A percentile compares a stretch with the other conserved stretches of the same genome.
Evolutionary conservation across 163 green algal species (phyloP).

Genomic region (Prototheca cutis): DNA sequence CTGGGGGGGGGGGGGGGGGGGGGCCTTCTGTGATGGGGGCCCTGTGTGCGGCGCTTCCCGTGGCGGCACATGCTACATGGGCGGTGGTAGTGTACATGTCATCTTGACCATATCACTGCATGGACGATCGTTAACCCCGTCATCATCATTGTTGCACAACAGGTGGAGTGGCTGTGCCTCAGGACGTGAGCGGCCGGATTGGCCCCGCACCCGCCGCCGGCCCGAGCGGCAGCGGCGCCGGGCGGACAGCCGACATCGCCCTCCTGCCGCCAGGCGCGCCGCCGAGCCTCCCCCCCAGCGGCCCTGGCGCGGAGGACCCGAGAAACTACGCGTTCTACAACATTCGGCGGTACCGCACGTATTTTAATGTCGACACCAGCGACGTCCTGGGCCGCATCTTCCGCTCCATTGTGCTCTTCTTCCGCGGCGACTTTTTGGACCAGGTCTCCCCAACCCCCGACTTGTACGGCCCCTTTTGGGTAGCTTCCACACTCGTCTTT

Average conservation of each 20-base stretch:
- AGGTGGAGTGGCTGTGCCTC: no score
- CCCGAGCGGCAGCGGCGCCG: not conserved
- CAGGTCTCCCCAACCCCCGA: constrained; percentile 62
- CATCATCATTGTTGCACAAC: no score
- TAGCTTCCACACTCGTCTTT: constrained; percentile 79
- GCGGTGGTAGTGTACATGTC: no score
- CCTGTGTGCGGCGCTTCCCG: no score
- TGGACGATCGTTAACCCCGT: no score
- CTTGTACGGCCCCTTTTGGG: constrained; percentile 88
- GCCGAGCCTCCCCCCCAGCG: constrained; percentile 1
- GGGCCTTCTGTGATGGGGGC: no score
- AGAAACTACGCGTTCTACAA: constrained; percentile 46
- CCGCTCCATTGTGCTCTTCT: constrained; percentile 57
- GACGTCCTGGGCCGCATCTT: constrained; percentile 68
- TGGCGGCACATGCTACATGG: no score
- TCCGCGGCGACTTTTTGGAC: constrained; percentile 69
- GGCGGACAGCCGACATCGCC: no score
- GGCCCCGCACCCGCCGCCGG: not conserved
- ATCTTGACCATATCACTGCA: no score
- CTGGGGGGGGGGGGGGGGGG: no score
- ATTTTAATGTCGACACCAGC: constrained; percentile 83
- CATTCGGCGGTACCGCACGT: constrained; percentile 59
- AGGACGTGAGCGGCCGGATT: constrained; percentile 9
- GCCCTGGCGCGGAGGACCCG: constrained; percentile 14
- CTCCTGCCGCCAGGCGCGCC: constrained; percentile 6